Percentiles rank a stretch among this genome's conserved stretches.
phyloP scores from a whole-genome alignment of 2,329 filamentous ascomycete genomes.

The Chrysoporthe puriensis region DNA sequence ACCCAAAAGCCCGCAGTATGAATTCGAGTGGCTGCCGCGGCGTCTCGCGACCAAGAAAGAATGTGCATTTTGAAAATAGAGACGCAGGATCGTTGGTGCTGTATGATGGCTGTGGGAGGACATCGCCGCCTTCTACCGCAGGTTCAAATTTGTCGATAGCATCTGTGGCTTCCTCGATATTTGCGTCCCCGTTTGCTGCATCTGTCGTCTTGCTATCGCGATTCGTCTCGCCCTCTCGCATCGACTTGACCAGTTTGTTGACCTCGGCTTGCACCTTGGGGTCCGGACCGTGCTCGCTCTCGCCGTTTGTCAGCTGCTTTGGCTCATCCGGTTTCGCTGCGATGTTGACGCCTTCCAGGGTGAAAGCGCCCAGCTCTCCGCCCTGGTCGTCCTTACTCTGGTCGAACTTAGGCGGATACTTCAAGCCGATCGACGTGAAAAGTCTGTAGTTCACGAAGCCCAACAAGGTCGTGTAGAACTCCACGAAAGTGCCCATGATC shows the following conservation, averaged over 20 bases:
- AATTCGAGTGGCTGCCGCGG: constrained; percentile 91
- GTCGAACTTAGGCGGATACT: constrained; percentile 96
- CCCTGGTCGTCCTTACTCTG: constrained; percentile 83
- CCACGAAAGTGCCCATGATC: constrained; percentile 98
- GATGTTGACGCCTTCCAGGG: constrained; percentile 75
- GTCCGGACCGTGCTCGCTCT: constrained; percentile 58
- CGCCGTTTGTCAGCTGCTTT: constrained; percentile 57
- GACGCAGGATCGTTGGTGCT: constrained; percentile 68
- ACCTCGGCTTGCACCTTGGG: constrained; percentile 68
- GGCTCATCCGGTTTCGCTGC: constrained; percentile 57
- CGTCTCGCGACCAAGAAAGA: constrained; percentile 93
- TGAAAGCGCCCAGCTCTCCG: constrained; percentile 89
- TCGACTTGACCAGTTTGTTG: constrained; percentile 69
- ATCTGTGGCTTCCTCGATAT: constrained; percentile 55
- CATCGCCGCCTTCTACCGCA: constrained; percentile 80
- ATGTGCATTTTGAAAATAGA: constrained; percentile 87
- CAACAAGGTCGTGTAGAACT: constrained; percentile 96
- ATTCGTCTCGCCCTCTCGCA: constrained; percentile 56
- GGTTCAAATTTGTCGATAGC: constrained; percentile 92
- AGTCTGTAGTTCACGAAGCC: constrained; percentile 96
- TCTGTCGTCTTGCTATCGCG: constrained; percentile 45
- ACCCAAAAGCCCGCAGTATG: constrained; percentile 89
- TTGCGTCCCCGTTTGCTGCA: constrained; percentile 47
- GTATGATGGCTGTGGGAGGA: constrained; percentile 76
- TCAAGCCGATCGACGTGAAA: constrained; percentile 87